Base-by-base conservation (phyloP, 257 asterid species). In the Gardenia jasminoides region DNA sequence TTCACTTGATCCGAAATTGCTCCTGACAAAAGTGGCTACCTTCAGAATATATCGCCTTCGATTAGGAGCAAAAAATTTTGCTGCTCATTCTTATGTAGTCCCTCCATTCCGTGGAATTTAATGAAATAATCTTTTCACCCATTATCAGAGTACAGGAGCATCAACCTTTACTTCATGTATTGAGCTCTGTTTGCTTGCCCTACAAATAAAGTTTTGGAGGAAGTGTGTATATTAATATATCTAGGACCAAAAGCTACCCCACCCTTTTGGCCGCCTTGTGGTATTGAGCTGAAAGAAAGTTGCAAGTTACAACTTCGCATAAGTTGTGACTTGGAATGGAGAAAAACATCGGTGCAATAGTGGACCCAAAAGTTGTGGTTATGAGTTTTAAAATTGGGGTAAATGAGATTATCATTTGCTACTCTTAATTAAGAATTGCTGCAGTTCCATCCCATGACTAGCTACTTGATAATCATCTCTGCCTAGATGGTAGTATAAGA, bases 1-100 rank as follows among this genome's bases (percentile, higher is more conserved):
- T 86, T 91, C 43, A 89, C 90, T 70, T 85, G 86, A 22, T 84
- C 78, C 6, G 92, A 30, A 86, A 85, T 70, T 91, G 97, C 87
- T 91, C 94, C 79, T 91, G 96, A 83, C 90, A 88, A 56, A 92
- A 92, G 82, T 91, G 94, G 70, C 85, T 56, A n/a, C 94, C 97
- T 84, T 87, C 94, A 1, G 90, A 85, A 48, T 67, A 88, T 52
- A 78, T 80, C 6, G 90, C 87, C 85, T 91, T 89, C 84, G 47
- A 24, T 87, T 85, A 8, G 97, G 91, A 68, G 85, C 91, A 16
- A 85, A 85, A n/a, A 28, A 17, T 74, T 88, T 92, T 71, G 81
- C 26, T 72, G 71, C 6, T 83, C 97, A 2, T 81, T 83, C 79
- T 84, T 19, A 84, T 54, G 78, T 87, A 92, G 58, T 74, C 93